These are phyloP conservation scores for Colletotrichum sidae DNA, from an alignment of 2,329 filamentous ascomycete species.

Conservation along the genomic window DNA sequence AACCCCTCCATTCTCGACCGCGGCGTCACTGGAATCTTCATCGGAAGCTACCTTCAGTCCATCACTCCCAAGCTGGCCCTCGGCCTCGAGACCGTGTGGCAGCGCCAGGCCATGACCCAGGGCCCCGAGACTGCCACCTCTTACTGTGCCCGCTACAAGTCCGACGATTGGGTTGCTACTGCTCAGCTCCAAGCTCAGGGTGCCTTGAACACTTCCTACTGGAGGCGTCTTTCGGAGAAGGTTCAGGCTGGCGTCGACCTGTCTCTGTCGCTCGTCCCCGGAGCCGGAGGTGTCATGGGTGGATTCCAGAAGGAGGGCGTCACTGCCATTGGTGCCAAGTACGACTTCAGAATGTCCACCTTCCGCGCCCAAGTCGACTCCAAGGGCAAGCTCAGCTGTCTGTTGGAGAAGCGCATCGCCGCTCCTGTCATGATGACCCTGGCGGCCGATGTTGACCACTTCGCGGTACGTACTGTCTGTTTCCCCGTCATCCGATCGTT, in stretches of 20 bases:
- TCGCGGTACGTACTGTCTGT: constrained; percentile 75
- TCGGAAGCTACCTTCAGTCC: constrained; percentile 95
- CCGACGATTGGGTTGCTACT: constrained; percentile 91
- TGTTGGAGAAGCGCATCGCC: constrained; percentile 95
- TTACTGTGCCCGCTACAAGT: constrained; percentile 92
- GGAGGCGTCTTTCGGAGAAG: constrained; percentile 91
- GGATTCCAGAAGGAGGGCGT: constrained; percentile 86
- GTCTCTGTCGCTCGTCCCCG: constrained; percentile 83
- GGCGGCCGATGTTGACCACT: constrained; percentile 95
- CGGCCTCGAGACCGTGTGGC: constrained; percentile 94
- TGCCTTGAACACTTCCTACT: constrained; percentile 91
- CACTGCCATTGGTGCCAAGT: constrained; percentile 94
- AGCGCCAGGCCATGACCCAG: constrained; percentile 84
- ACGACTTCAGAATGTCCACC: constrained; percentile 95
- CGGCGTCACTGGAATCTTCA: constrained; percentile 92
- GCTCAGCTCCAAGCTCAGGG: constrained; percentile 87
- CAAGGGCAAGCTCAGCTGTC: constrained; percentile 89
- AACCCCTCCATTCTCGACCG: constrained; percentile 96
- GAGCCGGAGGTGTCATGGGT: constrained; percentile 78
- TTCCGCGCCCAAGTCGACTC: constrained; percentile 98
- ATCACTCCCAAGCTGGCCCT: constrained; percentile 88
- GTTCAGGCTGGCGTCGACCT: constrained; percentile 96
- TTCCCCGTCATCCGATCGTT: constrained; percentile 38
- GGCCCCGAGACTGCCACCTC: constrained; percentile 92
- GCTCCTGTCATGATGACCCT: constrained; percentile 94